Evolutionary conservation across 257 asterid species (phyloP).

Genomic region (Salvia rosmarinus): DNA sequence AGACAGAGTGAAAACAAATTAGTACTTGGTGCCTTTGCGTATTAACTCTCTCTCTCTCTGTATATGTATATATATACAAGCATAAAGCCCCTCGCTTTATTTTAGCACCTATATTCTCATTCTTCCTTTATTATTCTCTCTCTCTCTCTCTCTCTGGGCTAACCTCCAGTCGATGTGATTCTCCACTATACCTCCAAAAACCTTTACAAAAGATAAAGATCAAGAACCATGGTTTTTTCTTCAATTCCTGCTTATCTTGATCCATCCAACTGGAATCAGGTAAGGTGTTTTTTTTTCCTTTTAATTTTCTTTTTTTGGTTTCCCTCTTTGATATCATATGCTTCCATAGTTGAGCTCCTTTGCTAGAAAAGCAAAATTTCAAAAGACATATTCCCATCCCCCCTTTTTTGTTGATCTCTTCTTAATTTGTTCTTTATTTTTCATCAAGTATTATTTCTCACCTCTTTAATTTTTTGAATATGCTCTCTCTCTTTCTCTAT

Average conservation of each 20-base stretch:
- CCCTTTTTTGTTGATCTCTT: conserved; percentile 15
- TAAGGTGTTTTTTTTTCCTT: conserved; percentile 31
- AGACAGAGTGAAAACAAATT: conserved; percentile 71
- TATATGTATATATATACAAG: conserved; percentile 47
- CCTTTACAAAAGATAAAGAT: conserved; percentile 89
- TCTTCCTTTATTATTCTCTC: conserved; percentile 54
- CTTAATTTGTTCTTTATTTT: conserved; percentile 27
- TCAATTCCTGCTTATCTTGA: conserved; percentile 96
- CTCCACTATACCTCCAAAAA: conserved; percentile 76
- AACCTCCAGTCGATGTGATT: conserved; percentile 75
- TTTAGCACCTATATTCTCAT: conserved; percentile 89
- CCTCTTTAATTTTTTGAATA: conserved; percentile 55
- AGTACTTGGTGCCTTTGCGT: conserved; percentile 47
- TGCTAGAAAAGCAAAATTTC: conserved; percentile 44
- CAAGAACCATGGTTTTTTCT: conserved; percentile 86
- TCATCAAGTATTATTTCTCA: background rate
- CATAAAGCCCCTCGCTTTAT: conserved; percentile 81
- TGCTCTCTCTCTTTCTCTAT: conserved; percentile 32
- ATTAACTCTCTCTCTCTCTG: background rate
- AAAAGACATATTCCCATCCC: conserved; percentile 64
- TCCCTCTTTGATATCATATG: conserved; percentile 38
- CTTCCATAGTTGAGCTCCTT: conserved; percentile 60
- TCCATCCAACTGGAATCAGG: conserved; percentile 99
- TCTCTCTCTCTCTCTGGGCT: conserved; percentile 36
- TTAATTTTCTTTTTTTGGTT: no score